phyloP scores from a whole-genome alignment of 768 basidiomycete species.

The Leccinellum albellum region DNA sequence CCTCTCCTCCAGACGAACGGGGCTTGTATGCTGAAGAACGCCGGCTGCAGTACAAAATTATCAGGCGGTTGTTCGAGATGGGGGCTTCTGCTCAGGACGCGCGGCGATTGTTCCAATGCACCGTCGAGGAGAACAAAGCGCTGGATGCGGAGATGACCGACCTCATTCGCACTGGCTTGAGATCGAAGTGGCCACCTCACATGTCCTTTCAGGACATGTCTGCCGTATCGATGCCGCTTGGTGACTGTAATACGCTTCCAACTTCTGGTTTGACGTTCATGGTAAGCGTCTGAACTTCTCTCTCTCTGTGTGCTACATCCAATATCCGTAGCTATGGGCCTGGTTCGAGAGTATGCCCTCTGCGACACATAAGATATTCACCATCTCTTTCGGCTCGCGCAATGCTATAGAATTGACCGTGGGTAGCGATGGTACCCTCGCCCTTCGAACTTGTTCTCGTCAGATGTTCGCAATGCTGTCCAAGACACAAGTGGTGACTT shows the following conservation, averaged over 20 bases:
- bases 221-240: slow-evolving; percentile 46
- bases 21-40: slow-evolving; percentile 37
- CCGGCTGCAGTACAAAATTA: slow-evolving; percentile 54
- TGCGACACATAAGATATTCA: slow-evolving; percentile 34
- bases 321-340: slow-evolving; percentile 40
- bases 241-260: slow-evolving; percentile 52
- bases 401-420: slow-evolving; percentile 44
- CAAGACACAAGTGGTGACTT: slow-evolving; percentile 44
- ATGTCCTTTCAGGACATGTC: slow-evolving; percentile 63
- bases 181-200: slow-evolving; percentile 75
- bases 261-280: slow-evolving; percentile 68
- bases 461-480: slow-evolving; percentile 41
- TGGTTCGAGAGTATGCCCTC: slow-evolving; percentile 44
- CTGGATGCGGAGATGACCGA: slow-evolving; percentile 67
- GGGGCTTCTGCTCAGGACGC: slow-evolving; percentile 64
- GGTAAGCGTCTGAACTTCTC: slow-evolving; percentile 34
- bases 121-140: slow-evolving; percentile 44
- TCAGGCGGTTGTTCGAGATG: slow-evolving; percentile 70
- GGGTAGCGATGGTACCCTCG: slow-evolving; percentile 54
- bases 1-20: slow-evolving; percentile 16
- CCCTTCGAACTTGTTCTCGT: slow-evolving; percentile 40
- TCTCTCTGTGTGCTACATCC: background rate
- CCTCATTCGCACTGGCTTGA: slow-evolving; percentile 65
- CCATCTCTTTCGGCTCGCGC: slow-evolving; percentile 30
- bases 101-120: slow-evolving; percentile 58